Evolutionary conservation across 2,329 filamentous ascomycete species (phyloP), one percentile per base, ranked within the genome.

Genomic region (Diaporthe ampelina): DNA sequence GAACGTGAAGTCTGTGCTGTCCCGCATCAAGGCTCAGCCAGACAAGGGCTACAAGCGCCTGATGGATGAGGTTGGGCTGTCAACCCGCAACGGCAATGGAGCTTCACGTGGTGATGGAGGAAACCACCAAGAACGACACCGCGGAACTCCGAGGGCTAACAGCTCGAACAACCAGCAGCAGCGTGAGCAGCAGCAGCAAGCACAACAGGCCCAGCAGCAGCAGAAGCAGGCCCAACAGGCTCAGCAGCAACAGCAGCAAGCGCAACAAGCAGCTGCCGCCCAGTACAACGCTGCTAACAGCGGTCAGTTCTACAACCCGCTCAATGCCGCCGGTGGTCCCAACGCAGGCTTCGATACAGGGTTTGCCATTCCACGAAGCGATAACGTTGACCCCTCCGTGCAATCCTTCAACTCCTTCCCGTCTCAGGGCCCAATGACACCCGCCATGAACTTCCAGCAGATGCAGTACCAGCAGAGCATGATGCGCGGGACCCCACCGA

Each of bases 61-160:
- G 75, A 99, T 99, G 97, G 97, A 99, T 80, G 97, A 99, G 82
- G 97, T 99, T 78, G 95, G 96, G 75, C 86, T 99, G 50, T 97
- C 96, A 8, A 93, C 91, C 37, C 86, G 91, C 57, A 90, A 84
- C 75, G 83, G 83, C 40, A 84, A 82, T 54, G 78, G 80, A 58
- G 82, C 85, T 15, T 84, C 84, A 70, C 85, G 87, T 56, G 86
- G 86, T 35, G 87, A 88, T 43, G 84, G 86, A 75, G 79, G 79
- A n/a, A 82, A 82, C 40, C 87, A 85, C 72, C 83, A 85, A 74
- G 87, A 90, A 70, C 86, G 89, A 52, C 88, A 88, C 79, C 88
- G 90, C 68, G 90, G 90, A 37, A 83, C 85, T 17, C 91, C 90
- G 13, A 85, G 89, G 58, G 90, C 91, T 74, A 87, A 84, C 77